Percentiles rank a stretch among this genome's conserved stretches.
Conservation (phyloP, 441 rosid genomes). For the Eutrema salsugineum region DNA sequence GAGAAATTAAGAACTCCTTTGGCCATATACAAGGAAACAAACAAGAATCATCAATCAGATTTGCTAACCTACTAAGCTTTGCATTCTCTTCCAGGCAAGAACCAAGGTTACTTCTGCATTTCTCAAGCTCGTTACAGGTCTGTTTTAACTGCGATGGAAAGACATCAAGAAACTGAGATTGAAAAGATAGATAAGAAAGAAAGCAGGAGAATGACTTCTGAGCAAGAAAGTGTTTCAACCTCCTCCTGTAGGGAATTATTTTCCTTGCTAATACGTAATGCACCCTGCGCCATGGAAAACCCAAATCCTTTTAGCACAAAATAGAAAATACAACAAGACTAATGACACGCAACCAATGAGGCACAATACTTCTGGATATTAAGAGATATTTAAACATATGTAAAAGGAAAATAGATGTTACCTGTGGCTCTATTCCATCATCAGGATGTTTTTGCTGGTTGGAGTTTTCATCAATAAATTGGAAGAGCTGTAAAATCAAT, state of each 20-base stretch:
- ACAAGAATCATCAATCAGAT: conserved; percentile 22
- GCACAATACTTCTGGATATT: not conserved
- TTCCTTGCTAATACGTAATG: conserved; percentile 42
- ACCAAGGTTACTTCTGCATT: conserved; percentile 61
- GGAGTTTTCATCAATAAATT: conserved; percentile 54
- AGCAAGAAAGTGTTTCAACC: conserved; percentile 45
- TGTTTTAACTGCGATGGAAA: conserved; percentile 55
- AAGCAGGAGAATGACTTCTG: conserved; percentile 11
- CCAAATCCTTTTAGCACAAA: not conserved
- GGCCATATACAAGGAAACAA: conserved; percentile 12
- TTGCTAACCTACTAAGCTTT: conserved; percentile 66
- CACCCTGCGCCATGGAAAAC: conserved; percentile 44
- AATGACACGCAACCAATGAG: not conserved
- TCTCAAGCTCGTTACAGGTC: conserved; percentile 62
- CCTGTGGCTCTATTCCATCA: conserved; percentile 51
- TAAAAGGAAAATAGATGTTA: conserved; percentile 29
- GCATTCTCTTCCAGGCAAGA: conserved; percentile 85
- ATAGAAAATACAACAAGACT: not conserved
- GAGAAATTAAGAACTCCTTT: conserved; percentile 13
- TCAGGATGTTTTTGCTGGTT: conserved; percentile 37
- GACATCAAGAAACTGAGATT: conserved; percentile 19
- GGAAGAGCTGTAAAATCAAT: conserved; percentile 57
- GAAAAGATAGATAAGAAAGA: conserved; percentile 11
- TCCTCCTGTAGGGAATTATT: conserved; percentile 54
- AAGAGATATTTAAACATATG: not conserved